phyloP scores from a whole-genome alignment of 2,329 filamentous ascomycete species.

The Epichloe baconii region DNA sequence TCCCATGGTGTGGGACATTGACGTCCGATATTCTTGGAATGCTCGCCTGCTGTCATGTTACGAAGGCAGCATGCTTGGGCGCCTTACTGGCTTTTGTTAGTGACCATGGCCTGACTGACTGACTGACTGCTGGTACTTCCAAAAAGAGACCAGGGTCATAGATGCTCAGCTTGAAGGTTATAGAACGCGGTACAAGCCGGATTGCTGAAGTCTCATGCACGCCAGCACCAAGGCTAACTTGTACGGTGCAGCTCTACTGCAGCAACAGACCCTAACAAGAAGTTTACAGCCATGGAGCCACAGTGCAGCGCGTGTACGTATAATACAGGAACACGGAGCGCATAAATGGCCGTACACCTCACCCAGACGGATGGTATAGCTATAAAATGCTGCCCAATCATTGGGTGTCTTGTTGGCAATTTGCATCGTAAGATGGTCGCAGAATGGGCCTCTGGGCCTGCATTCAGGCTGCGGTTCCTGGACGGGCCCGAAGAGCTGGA shows the following conservation, averaged over 20 bases:
- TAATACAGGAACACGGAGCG: background rate
- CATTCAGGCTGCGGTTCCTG: slow-evolving; percentile 7
- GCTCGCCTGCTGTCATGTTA: background rate
- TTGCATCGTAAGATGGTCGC: slow-evolving; percentile 5
- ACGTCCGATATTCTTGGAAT: background rate
- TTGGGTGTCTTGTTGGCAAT: slow-evolving; percentile 3
- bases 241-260: background rate
- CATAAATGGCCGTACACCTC: background rate
- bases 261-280: background rate
- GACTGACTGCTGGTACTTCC: too few species aligned
- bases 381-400: slow-evolving; percentile 5
- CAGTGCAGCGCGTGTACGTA: background rate
- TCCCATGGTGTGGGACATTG: background rate
- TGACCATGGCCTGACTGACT: too few species aligned
- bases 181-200: too few species aligned
- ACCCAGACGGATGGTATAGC: slow-evolving; percentile 1
- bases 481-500: background rate
- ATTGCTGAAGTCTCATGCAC: background rate
- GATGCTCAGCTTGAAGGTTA: too few species aligned
- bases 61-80: background rate
- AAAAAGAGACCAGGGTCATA: too few species aligned
- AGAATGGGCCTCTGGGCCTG: slow-evolving; percentile 4
- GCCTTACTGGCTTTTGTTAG: too few species aligned
- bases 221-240: background rate
- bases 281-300: background rate